phyloP scores from a whole-genome alignment of 192 early-diverging fungal species.

The Lunasporangiospora selenospora region DNA sequence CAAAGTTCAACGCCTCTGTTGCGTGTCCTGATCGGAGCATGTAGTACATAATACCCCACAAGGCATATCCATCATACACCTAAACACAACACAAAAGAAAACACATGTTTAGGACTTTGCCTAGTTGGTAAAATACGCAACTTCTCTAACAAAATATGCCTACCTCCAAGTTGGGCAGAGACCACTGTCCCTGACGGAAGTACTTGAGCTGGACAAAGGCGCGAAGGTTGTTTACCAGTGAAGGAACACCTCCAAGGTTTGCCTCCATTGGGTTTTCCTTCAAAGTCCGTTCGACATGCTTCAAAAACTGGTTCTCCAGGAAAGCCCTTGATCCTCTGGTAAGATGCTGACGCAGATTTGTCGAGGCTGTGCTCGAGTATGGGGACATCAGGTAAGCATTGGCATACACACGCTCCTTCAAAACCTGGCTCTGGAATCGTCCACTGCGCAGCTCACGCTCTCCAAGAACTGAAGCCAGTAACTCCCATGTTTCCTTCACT shows the following conservation, averaged over 20 bases:
- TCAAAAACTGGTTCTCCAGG: conserved; percentile 60
- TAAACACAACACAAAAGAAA: conserved; percentile 6
- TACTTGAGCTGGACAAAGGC: conserved; percentile 79
- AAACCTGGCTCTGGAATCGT: conserved; percentile 31
- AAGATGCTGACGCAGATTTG: conserved; percentile 37
- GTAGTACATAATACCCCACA: conserved; percentile 90
- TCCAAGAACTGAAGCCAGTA: conserved; percentile 51
- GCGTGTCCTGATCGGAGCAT: conserved; percentile 79
- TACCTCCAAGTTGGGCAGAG: conserved; percentile 51
- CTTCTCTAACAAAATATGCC: background rate
- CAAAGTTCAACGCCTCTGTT: conserved; percentile 73
- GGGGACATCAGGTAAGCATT: conserved; percentile 39
- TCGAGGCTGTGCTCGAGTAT: conserved; percentile 22
- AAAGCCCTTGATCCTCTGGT: conserved; percentile 54
- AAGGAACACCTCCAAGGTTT: conserved; percentile 82
- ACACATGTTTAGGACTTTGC: background rate
- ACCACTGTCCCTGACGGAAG: conserved; percentile 57
- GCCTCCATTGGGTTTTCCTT: conserved; percentile 68
- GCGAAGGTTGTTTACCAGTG: conserved; percentile 70
- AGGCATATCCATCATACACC: conserved; percentile 62
- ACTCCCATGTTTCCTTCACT: conserved; percentile 45
- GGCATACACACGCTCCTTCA: conserved; percentile 53
- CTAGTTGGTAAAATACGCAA: background rate
- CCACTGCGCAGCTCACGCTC: conserved; percentile 48
- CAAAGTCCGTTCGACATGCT: conserved; percentile 53